Conservation (phyloP, 1,284 basidiomycete species). For the Ustilago tritici region DNA sequence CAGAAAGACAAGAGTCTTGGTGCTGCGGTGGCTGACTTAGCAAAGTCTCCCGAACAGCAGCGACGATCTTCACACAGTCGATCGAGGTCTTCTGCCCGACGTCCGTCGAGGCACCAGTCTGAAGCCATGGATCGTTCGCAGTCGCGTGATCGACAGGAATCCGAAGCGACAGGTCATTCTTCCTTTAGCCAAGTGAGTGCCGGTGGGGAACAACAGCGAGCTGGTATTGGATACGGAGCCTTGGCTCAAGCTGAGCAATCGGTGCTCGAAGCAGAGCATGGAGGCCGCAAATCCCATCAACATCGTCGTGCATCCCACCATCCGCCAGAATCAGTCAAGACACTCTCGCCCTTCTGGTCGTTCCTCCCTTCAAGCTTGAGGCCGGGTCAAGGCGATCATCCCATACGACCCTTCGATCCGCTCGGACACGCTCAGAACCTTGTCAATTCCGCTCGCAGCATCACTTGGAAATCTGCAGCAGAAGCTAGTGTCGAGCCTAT, state of each 20-base stretch:
- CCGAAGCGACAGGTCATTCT: constrained; percentile 35
- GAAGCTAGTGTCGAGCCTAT: constrained; percentile 58
- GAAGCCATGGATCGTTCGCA: constrained; percentile 26
- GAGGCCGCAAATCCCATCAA: constrained; percentile 4
- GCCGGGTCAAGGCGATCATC: constrained; percentile 39
- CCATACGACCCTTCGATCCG: constrained; percentile 13
- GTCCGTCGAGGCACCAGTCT: constrained; percentile 1
- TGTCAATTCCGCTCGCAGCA: constrained; percentile 25
- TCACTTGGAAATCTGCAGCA: constrained; percentile 55
- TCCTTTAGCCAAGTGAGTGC: constrained; percentile 41
- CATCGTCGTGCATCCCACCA: constrained; percentile 37
- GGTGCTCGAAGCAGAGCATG: constrained; percentile 30
- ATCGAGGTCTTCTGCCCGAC: constrained; percentile 28
- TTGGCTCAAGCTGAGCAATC: constrained; percentile 58
- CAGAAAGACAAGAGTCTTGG: constrained; percentile 23
- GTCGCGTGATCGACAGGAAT: constrained; percentile 25
- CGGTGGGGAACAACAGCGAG: constrained; percentile 35
- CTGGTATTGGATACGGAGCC: constrained; percentile 57
- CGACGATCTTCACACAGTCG: constrained; percentile 18
- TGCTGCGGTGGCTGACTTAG: not conserved
- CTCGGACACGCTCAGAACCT: constrained; percentile 21
- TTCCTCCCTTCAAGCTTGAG: constrained; percentile 34
- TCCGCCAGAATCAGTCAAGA: constrained; percentile 26
- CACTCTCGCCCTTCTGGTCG: constrained; percentile 43
- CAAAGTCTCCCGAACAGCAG: not conserved